These are phyloP conservation scores for Theileria equi DNA, from an alignment of 169 alveolate genomes.

Conservation along the genomic window DNA sequence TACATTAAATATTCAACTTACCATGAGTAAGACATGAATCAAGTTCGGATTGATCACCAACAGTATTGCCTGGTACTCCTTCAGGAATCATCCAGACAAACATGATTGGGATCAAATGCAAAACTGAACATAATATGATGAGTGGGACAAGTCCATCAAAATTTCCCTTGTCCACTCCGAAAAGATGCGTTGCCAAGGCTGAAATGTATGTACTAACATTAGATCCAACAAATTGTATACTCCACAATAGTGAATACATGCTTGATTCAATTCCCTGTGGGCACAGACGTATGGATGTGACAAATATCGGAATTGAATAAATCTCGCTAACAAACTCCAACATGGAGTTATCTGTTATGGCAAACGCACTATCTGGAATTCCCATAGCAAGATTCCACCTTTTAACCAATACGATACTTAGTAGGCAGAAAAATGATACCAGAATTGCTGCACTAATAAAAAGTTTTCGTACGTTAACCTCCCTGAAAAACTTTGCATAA, in stretches of 20 bases:
- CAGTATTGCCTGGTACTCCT: conserved; percentile 16
- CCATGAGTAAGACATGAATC: too few species aligned
- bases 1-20: too few species aligned
- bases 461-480: conserved; percentile 66
- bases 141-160: conserved; percentile 63
- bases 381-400: conserved; percentile 75
- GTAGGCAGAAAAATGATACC: conserved; percentile 75
- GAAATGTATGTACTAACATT: conserved; percentile 78
- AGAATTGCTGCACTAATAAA: conserved; percentile 73
- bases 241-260: conserved; percentile 79
- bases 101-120: conserved; percentile 68
- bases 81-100: conserved; percentile 66
- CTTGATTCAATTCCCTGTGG: conserved; percentile 87
- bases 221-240: conserved; percentile 78
- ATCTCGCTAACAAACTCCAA: conserved; percentile 79
- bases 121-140: conserved; percentile 65
- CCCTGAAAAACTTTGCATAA: conserved; percentile 69
- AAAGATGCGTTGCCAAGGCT: conserved; percentile 70
- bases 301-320: conserved; percentile 81
- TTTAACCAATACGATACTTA: conserved; percentile 72
- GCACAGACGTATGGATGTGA: conserved; percentile 79
- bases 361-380: conserved; percentile 78
- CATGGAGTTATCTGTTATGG: conserved; percentile 79
- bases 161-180: conserved; percentile 70
- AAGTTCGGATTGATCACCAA: conserved; percentile 32